phyloP scores from a whole-genome alignment of 2,329 filamentous ascomycete genomes.

The Stagonosporopsis rhizophila region DNA sequence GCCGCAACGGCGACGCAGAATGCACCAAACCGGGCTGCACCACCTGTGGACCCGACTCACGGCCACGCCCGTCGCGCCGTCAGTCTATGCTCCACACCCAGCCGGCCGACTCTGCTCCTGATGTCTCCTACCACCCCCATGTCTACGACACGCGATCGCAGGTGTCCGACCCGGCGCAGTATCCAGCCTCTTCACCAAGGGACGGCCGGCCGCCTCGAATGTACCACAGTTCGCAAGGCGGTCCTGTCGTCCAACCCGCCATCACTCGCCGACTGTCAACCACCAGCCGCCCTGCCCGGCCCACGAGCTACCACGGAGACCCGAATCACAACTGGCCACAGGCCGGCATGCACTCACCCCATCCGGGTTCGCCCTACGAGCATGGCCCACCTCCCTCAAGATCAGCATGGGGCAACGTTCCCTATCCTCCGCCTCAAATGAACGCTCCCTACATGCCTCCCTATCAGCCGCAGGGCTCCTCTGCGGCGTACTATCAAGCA shows the following conservation, averaged over 20 bases:
- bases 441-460: conserved; percentile 17
- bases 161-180: conserved; percentile 39
- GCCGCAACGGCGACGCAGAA: conserved; percentile 24
- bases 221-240: conserved; percentile 26
- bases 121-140: conserved; percentile 34
- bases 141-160: conserved; percentile 37
- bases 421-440: conserved; percentile 4
- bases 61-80: conserved; percentile 28
- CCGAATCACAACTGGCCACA: conserved; percentile 26
- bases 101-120: conserved; percentile 37
- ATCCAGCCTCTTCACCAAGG: conserved; percentile 36
- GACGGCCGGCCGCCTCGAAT: conserved; percentile 34
- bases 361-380: conserved; percentile 34
- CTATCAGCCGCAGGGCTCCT: conserved; percentile 10
- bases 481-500: conserved; percentile 8
- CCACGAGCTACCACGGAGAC: conserved; percentile 44
- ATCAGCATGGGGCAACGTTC: conserved; percentile 34
- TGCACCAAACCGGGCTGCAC: conserved; percentile 48
- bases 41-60: conserved; percentile 28
- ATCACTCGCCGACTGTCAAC: conserved; percentile 37
- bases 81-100: conserved; percentile 7
- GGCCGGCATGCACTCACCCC: conserved; percentile 29
- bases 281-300: conserved; percentile 32
- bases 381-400: conserved; percentile 43
- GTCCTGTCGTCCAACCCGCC: conserved; percentile 39